Evolutionary conservation across 2,329 filamentous ascomycete species (phyloP).

Genomic region (Colletotrichum melonis): DNA sequence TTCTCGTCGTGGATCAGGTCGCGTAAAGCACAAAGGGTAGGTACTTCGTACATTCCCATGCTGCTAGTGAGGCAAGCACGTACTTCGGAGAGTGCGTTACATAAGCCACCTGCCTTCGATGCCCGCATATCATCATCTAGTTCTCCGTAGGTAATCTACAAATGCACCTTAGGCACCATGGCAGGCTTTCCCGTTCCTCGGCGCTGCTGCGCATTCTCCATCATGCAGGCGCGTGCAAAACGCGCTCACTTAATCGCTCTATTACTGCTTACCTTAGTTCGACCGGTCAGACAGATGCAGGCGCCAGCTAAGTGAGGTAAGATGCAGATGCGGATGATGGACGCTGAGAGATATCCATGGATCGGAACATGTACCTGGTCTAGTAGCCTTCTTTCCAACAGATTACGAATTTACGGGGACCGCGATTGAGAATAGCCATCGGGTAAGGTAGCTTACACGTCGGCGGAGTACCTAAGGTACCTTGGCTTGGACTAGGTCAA

Average conservation of each 20-base stretch:
- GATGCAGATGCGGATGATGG: constrained; percentile 9
- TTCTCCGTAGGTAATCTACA: background rate
- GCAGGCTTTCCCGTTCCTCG: background rate
- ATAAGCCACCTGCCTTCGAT: background rate
- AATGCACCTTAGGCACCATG: background rate
- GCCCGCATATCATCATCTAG: background rate
- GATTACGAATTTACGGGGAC: background rate
- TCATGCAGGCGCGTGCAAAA: constrained; percentile 1
- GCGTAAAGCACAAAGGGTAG: too few species aligned
- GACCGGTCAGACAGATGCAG: constrained; percentile 23
- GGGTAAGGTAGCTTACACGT: background rate
- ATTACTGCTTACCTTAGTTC: background rate
- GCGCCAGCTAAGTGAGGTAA: constrained; percentile 17
- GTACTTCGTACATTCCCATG: background rate
- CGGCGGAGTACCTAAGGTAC: background rate
- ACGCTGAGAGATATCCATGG: background rate
- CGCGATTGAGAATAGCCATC: background rate
- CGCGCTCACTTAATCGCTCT: background rate
- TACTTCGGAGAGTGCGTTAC: background rate
- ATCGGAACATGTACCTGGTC: background rate
- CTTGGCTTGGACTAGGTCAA: background rate
- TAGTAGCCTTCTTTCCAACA: background rate
- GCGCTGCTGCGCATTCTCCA: constrained; percentile 9
- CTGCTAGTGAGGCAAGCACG: background rate
- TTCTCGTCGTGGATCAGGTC: too few species aligned